These are phyloP conservation scores for Alternaria postmessia DNA, from an alignment of 2,329 filamentous ascomycete genomes.

Conservation along the genomic window DNA sequence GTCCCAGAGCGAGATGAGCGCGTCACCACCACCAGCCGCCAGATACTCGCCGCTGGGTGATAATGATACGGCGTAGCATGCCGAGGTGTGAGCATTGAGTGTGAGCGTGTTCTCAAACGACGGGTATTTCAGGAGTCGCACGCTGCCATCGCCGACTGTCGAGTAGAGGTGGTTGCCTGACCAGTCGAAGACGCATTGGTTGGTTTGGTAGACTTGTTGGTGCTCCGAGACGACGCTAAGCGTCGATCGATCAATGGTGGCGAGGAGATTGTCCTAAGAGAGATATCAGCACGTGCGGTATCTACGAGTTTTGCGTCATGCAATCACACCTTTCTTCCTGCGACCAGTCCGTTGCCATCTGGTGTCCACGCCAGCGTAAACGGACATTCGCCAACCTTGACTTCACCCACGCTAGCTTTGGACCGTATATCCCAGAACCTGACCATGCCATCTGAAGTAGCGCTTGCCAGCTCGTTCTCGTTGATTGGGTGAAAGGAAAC, in stretches of 20 bases:
- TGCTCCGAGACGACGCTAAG: slow-evolving; percentile 65
- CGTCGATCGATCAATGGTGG: slow-evolving; percentile 68
- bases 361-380: slow-evolving; percentile 79
- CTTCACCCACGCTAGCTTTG: slow-evolving; percentile 74
- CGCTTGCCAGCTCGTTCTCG: slow-evolving; percentile 78
- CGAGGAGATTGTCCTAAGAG: slow-evolving; percentile 67
- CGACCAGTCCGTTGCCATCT: slow-evolving; percentile 72
- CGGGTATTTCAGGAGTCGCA: slow-evolving; percentile 68
- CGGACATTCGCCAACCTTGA: slow-evolving; percentile 68
- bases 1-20: slow-evolving; percentile 79
- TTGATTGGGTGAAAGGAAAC: slow-evolving; percentile 80
- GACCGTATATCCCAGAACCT: slow-evolving; percentile 83
- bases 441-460: slow-evolving; percentile 76
- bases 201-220: slow-evolving; percentile 71
- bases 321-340: slow-evolving; percentile 74
- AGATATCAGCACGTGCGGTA: neutral
- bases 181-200: slow-evolving; percentile 79
- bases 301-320: neutral
- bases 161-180: slow-evolving; percentile 74
- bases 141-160: slow-evolving; percentile 74
- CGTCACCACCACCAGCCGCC: slow-evolving; percentile 78
- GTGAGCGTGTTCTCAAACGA: slow-evolving; percentile 60
- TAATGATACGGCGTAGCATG: slow-evolving; percentile 72
- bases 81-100: slow-evolving; percentile 76
- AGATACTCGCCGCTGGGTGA: slow-evolving; percentile 76